Percentiles rank a stretch among this genome's conserved stretches.
Conservation (phyloP, 768 basidiomycete species). For the Leucogyrophana mollusca region DNA sequence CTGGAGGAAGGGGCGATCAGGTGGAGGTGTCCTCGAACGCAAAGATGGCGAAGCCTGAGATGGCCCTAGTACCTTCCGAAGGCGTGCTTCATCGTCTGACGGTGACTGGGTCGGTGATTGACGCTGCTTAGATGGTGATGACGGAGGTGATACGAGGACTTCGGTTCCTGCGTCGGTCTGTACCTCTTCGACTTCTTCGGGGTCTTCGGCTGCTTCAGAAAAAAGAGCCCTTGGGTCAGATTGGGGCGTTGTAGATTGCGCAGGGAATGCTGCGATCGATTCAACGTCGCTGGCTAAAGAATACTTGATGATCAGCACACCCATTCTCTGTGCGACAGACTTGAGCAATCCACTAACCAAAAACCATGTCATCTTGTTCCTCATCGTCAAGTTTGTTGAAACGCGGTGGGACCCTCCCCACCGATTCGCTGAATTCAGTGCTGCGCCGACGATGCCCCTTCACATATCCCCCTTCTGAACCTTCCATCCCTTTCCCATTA, state of each 20-base stretch:
- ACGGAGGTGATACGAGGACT: slow-evolving; percentile 20
- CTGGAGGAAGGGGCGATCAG: not conserved
- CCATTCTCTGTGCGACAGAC: not conserved
- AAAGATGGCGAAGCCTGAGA: slow-evolving; percentile 13
- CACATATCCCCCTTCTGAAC: slow-evolving; percentile 20
- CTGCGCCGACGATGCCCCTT: slow-evolving; percentile 24
- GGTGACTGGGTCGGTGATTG: slow-evolving; percentile 14
- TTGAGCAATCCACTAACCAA: no score
- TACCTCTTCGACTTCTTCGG: slow-evolving; percentile 10
- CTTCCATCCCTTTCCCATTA: slow-evolving; percentile 9
- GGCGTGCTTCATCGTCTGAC: slow-evolving; percentile 10
- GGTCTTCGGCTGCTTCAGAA: not conserved
- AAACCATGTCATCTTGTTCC: slow-evolving; percentile 15
- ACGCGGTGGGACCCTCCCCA: slow-evolving; percentile 20
- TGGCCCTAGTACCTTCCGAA: slow-evolving; percentile 19
- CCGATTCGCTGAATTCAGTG: slow-evolving; percentile 26
- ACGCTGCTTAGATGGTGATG: slow-evolving; percentile 8
- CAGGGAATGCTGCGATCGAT: slow-evolving; percentile 16
- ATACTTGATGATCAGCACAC: no score
- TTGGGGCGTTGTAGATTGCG: slow-evolving; percentile 26
- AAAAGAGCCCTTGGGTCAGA: slow-evolving; percentile 12
- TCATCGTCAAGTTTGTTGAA: slow-evolving; percentile 9
- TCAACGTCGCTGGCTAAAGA: slow-evolving; percentile 40
- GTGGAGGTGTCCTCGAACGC: slow-evolving; percentile 6
- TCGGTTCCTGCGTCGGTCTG: slow-evolving; percentile 27